Evolutionary conservation across 176 grass and related monocot species (phyloP).

Genomic region (Musa itinerans): DNA sequence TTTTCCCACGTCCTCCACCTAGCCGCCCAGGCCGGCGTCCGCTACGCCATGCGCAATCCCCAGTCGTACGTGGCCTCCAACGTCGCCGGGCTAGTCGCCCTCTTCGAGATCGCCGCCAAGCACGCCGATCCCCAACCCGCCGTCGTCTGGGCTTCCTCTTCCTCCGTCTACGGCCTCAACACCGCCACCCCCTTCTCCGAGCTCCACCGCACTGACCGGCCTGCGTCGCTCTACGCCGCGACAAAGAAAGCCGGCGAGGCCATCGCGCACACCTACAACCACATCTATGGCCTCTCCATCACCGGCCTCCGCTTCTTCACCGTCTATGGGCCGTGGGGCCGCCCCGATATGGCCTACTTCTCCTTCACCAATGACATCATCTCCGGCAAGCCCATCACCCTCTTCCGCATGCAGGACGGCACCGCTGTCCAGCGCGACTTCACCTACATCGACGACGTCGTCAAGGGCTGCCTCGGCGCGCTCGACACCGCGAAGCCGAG

Average conservation of each 20-base stretch:
- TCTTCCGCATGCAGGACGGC: slow-evolving; percentile 57
- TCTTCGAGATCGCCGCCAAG: slow-evolving; percentile 71
- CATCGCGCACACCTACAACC: slow-evolving; percentile 85
- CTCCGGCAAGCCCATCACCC: slow-evolving; percentile 65
- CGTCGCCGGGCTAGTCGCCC: slow-evolving; percentile 66
- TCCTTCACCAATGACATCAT: slow-evolving; percentile 68
- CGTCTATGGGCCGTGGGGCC: slow-evolving; percentile 89
- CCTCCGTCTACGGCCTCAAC: slow-evolving; percentile 91
- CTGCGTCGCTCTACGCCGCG: slow-evolving; percentile 88
- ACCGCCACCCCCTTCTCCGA: slow-evolving; percentile 74
- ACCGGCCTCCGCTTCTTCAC: slow-evolving; percentile 96
- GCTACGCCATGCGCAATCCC: slow-evolving; percentile 82
- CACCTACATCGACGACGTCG: slow-evolving; percentile 97
- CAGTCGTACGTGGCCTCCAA: slow-evolving; percentile 92
- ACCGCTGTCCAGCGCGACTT: slow-evolving; percentile 67
- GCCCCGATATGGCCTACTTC: slow-evolving; percentile 99
- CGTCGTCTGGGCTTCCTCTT: slow-evolving; percentile 81
- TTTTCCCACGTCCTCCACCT: slow-evolving; percentile 96
- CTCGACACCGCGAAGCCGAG: slow-evolving; percentile 66
- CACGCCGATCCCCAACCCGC: slow-evolving; percentile 87
- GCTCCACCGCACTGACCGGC: slow-evolving; percentile 76
- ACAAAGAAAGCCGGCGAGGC: slow-evolving; percentile 98
- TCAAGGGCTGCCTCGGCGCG: slow-evolving; percentile 76
- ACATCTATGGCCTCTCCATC: slow-evolving; percentile 96
- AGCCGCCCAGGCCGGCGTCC: slow-evolving; percentile 88